Evolutionary conservation across 768 basidiomycete genomes (phyloP), one percentile per base, ranked within the genome.

Genomic region (Lactarius sanguifluus): DNA sequence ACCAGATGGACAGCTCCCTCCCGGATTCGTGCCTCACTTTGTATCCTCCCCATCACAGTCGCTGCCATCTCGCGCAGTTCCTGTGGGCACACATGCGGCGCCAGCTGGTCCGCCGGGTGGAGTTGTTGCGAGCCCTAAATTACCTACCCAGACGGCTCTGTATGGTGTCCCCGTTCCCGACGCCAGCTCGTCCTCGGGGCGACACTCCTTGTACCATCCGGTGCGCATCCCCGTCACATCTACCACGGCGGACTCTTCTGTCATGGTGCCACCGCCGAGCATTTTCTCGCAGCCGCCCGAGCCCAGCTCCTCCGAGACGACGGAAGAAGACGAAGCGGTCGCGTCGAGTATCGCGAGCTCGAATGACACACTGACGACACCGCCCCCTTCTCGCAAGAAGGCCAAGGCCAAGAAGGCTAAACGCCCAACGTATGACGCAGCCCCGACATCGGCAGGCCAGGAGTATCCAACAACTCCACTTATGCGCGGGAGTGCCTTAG

Each of bases 281-380:
- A 62, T 71, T 34, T 64, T 69, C 68, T 61, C 67, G n/a, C 63
- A 36, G n/a, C 58, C 64, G 30, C 60, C 50, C 41, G 67, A 57
- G 10, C 57, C 54, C 25, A 64, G 68, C 52, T 61, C 64, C 10
- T 62, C 63, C 12, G 70, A 70, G 30, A 70, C 69, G 43, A 67
- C 68, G 23, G 68, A 69, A 34, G 67, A 64, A 36, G 67, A 64
- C 28, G 59, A 60, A 9, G 60, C 62, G 13, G 59, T 69, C 5
- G 43, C 57, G 36, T 71, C 68, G 34, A 69, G 70, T 57, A 36
- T 69, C 28, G 64, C 68, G 30, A 64, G 67, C 43, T 71, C 70
- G 50, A 64, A 69, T 30, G 68, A 71, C 59, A 66, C 68, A 4
- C 43, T 71, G 45, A 45, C 65, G 23, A 71, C 70, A 5, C 70